Evolutionary conservation across 306 rosid species (phyloP).

Genomic region (Glycyrrhiza uralensis): DNA sequence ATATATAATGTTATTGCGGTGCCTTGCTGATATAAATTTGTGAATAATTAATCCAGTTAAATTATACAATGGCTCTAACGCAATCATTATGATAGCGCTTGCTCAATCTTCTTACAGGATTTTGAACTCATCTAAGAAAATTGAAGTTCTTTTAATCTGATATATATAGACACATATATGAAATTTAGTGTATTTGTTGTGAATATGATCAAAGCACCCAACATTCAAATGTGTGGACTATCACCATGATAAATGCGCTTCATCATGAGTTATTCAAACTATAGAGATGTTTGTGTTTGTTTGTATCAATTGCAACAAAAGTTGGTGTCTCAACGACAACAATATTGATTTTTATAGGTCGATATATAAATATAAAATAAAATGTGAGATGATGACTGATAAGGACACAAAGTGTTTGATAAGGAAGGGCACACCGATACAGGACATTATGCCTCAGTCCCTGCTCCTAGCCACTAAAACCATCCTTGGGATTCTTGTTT

Average conservation of each 20-base stretch:
- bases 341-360: conserved; percentile 21
- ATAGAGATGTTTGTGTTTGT: conserved; percentile 31
- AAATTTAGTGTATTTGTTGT: background rate
- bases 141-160: background rate
- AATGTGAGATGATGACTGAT: conserved; percentile 59
- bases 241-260: conserved; percentile 20
- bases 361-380: conserved; percentile 13
- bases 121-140: conserved; percentile 15
- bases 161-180: background rate
- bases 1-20: conserved; percentile 9
- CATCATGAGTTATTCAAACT: conserved; percentile 10
- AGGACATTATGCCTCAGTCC: conserved; percentile 50
- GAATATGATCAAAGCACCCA: conserved; percentile 15
- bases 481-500: conserved; percentile 40
- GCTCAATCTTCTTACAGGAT: conserved; percentile 20
- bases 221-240: conserved; percentile 19
- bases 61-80: conserved; percentile 9
- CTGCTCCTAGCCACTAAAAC: conserved; percentile 39
- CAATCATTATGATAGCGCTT: conserved; percentile 32
- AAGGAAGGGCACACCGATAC: conserved; percentile 37
- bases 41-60: background rate
- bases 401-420: conserved; percentile 74
- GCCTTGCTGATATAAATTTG: conserved; percentile 31
- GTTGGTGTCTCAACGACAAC: conserved; percentile 45
- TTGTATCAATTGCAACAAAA: conserved; percentile 61